Evolutionary conservation across 2,329 filamentous ascomycete genomes (phyloP).

Genomic region (Ampelomyces quisqualis): DNA sequence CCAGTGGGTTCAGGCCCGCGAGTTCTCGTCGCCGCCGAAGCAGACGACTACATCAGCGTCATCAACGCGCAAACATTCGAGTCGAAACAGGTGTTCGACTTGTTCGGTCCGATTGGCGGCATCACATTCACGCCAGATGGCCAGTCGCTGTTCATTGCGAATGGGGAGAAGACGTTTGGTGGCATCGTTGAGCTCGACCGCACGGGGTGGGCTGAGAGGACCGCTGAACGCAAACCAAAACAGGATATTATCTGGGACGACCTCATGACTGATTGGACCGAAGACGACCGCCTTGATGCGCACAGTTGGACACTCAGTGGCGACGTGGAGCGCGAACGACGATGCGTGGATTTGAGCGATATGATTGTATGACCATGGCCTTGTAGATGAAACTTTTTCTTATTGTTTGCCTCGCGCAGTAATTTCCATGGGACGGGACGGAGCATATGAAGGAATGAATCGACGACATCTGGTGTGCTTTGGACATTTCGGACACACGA

Average conservation of each 20-base stretch:
- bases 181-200: conserved; percentile 66
- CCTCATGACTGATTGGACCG: conserved; percentile 25
- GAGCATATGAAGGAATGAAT: conserved; percentile 3
- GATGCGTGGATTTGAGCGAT: conserved; percentile 28
- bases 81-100: conserved; percentile 68
- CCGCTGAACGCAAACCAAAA: conserved; percentile 6
- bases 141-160: conserved; percentile 66
- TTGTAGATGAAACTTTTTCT: conserved; percentile 31
- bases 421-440: not conserved
- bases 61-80: conserved; percentile 66
- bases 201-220: conserved; percentile 28
- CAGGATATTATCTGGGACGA: conserved; percentile 11
- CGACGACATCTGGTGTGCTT: conserved; percentile 11
- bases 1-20: conserved; percentile 67
- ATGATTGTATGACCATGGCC: conserved; percentile 29
- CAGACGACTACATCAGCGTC: conserved; percentile 70
- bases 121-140: conserved; percentile 67
- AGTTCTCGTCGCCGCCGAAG: conserved; percentile 71
- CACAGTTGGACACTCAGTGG: conserved; percentile 14
- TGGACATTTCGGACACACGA: too few species aligned
- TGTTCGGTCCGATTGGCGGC: conserved; percentile 75
- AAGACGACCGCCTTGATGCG: conserved; percentile 21
- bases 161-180: conserved; percentile 65
- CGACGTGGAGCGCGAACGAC: conserved; percentile 18
- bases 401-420: not conserved